phyloP scores from a whole-genome alignment of 2,329 filamentous ascomycete species.

The Calonectria ilicicola region DNA sequence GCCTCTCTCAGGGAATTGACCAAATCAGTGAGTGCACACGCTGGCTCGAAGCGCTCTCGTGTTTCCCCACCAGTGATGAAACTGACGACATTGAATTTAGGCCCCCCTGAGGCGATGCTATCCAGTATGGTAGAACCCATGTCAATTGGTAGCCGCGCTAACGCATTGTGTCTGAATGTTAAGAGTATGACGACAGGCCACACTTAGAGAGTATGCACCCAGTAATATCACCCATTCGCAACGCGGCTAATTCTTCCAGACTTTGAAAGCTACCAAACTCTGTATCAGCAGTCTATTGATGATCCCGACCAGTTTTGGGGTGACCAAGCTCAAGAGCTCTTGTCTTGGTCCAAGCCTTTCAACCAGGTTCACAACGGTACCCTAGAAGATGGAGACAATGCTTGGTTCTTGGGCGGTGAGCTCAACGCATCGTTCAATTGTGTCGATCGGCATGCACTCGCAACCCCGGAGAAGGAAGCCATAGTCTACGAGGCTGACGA shows the following conservation, averaged over 20 bases:
- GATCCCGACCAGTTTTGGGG: conserved; percentile 90
- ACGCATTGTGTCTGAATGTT: not conserved
- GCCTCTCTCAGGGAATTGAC: conserved; percentile 5
- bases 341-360: conserved; percentile 90
- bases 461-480: conserved; percentile 87
- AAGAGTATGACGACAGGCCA: conserved; percentile 18
- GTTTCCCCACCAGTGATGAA: not conserved
- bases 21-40: conserved; percentile 4
- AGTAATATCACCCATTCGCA: not conserved
- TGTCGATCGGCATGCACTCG: conserved; percentile 90
- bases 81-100: conserved; percentile 6
- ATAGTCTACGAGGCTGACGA: conserved; percentile 98
- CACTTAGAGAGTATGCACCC: conserved; percentile 19
- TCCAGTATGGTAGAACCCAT: conserved; percentile 15
- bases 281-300: conserved; percentile 84
- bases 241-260: conserved; percentile 49
- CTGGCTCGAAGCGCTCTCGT: not conserved
- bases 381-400: conserved; percentile 80
- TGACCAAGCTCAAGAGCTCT: conserved; percentile 81
- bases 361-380: conserved; percentile 83
- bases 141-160: not conserved
- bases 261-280: conserved; percentile 70
- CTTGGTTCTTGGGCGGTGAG: conserved; percentile 92
- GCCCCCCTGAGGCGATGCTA: conserved; percentile 22
- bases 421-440: conserved; percentile 96